Evolutionary conservation across 1,284 basidiomycete species (phyloP).

Genomic region (Tetrapyrgos nigripes): DNA sequence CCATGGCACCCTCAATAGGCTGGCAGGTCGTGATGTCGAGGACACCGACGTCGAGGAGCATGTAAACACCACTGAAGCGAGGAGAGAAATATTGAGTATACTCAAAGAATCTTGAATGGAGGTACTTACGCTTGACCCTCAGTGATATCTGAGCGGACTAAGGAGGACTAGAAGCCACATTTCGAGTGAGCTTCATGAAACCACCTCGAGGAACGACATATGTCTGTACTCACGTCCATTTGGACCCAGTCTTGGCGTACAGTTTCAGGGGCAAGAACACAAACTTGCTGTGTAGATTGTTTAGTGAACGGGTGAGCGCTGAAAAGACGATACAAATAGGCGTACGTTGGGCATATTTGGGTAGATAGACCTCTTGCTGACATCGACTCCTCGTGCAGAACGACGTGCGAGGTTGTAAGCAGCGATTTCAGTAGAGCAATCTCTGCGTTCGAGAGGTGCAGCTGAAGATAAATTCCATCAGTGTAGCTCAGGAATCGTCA

Average conservation of each 20-base stretch:
- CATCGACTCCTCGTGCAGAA: slow-evolving; percentile 23
- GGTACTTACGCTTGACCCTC: slow-evolving; percentile 49
- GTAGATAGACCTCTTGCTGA: slow-evolving; percentile 26
- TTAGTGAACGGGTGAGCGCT: not conserved
- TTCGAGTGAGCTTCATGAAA: slow-evolving; percentile 27
- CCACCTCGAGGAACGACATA: slow-evolving; percentile 12
- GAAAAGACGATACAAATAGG: not conserved
- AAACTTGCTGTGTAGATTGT: slow-evolving; percentile 28
- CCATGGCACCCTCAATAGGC: slow-evolving; percentile 56
- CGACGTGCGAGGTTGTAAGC: slow-evolving; percentile 27
- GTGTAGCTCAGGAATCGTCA: not conserved
- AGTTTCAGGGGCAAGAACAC: slow-evolving; percentile 32
- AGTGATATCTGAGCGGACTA: slow-evolving; percentile 55
- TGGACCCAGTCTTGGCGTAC: slow-evolving; percentile 19
- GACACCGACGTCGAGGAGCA: slow-evolving; percentile 61
- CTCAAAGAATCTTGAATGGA: not conserved
- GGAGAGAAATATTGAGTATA: not conserved
- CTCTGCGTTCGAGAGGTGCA: slow-evolving; percentile 18
- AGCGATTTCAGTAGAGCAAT: slow-evolving; percentile 27
- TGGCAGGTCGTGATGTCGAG: slow-evolving; percentile 64
- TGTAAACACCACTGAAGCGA: slow-evolving; percentile 49
- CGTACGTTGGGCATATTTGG: slow-evolving; percentile 27
- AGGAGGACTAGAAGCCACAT: slow-evolving; percentile 34
- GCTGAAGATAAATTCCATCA: slow-evolving; percentile 2
- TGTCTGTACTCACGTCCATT: not conserved